These are phyloP conservation scores for Lagerstroemia speciosa DNA, from an alignment of 345 rosid genomes.

Conservation along the genomic window DNA sequence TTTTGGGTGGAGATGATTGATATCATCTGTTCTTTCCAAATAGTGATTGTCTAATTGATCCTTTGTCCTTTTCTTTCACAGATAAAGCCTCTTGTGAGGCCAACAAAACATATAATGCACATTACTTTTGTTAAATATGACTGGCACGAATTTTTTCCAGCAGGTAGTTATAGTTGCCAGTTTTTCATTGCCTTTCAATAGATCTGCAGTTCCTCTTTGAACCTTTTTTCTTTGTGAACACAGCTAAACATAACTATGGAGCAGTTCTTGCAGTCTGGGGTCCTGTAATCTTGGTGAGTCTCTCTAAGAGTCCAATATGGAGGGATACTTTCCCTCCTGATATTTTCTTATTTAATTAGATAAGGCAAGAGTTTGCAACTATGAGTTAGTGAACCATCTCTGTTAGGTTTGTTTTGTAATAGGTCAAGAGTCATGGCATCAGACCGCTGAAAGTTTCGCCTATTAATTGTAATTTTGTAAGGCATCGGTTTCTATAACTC, in stretches of 20 bases:
- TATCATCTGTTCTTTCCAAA: not conserved
- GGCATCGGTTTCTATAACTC: conserved; percentile 1
- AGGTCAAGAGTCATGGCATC: not conserved
- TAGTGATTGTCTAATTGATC: not conserved
- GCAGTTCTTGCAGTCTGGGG: conserved; percentile 77
- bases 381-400: not conserved
- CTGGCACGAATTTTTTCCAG: conserved; percentile 93
- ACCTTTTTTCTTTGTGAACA: conserved; percentile 14
- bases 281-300: conserved; percentile 63
- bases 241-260: conserved; percentile 64
- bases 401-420: not conserved
- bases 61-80: conserved; percentile 16
- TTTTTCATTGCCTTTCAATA: conserved; percentile 7
- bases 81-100: conserved; percentile 83
- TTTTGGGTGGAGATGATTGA: not conserved
- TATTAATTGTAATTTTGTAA: not conserved
- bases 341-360: conserved; percentile 1
- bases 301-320: not conserved
- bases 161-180: conserved; percentile 35
- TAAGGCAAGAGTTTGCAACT: not conserved
- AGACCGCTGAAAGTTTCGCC: not conserved
- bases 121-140: conserved; percentile 52
- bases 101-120: conserved; percentile 78
- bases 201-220: conserved; percentile 7
- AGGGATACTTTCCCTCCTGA: not conserved